Base-by-base conservation (phyloP, 2,329 filamentous ascomycete genomes). In the Fusarium ambrosium region DNA sequence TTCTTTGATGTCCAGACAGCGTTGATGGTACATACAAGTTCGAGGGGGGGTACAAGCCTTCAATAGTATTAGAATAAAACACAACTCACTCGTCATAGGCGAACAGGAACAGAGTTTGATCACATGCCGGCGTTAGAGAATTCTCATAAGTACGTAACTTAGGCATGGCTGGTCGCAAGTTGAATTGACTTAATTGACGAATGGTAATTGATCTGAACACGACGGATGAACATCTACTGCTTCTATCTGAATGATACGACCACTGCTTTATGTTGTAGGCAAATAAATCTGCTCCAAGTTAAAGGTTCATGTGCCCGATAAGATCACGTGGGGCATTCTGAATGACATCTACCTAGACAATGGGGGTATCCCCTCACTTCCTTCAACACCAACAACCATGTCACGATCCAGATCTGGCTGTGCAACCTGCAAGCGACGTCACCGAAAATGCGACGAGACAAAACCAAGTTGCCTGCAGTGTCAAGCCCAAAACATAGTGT, bases 401-500 rank as follows among this genome's bases (percentile, higher is more conserved):
- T 34, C 59, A 7, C 74, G 75, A 22, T 77, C 74, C 32, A 68
- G 75, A 45, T 65, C 34, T 5, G 75, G 75, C 4, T 77, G 75
- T 11, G 41, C 32, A 20, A 77, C 74, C 2, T 77, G 75, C 58
- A 77, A 77, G 32, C 62, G 56, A 32, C 74, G 75, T 7, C 75
- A 77, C 43, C 70, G 74, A 3, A 77, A 77, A 56, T 77, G 75
- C 24, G 75, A 77, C 20, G 72, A 77, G 36, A 72, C 70, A 1
- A 73, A 64, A 6, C 75, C 75, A 6, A 5, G 16, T 3, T 77
- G 75, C 24, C 36, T 58, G 1, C 53, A 73, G 37, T 77, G 75
- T 18, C 43, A 67, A 4, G 66, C 48, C 3, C 45, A 77, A 3
- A 69, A 59, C 4, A 27, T 77, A 1, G 4, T 11, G 1, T 77